phyloP scores from a whole-genome alignment of 768 basidiomycete genomes.

The Leccinum subgranulosum region DNA sequence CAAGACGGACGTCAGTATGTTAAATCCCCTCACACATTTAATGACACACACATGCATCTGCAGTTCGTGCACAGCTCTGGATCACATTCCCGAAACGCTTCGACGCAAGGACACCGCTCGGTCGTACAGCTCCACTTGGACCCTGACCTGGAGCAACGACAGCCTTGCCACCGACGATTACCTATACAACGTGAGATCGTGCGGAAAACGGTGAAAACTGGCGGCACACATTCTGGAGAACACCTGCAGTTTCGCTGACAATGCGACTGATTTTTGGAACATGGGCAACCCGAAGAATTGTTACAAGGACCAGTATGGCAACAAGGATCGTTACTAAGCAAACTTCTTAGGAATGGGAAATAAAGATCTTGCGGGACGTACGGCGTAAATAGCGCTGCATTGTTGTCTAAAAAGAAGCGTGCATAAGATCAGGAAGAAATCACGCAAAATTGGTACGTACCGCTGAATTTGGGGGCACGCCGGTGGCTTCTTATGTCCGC shows the following conservation, averaged over 20 bases:
- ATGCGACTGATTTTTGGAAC: conserved; percentile 46
- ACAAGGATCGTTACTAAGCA: conserved; percentile 47
- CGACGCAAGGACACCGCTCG: conserved; percentile 50
- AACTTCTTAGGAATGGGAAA: background rate
- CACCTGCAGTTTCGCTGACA: conserved; percentile 61
- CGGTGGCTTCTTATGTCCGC: conserved; percentile 7
- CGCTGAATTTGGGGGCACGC: conserved; percentile 16
- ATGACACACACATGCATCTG: conserved; percentile 41
- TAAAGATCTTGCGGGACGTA: conserved; percentile 12
- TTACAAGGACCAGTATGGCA: conserved; percentile 56
- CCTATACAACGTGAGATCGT: conserved; percentile 36
- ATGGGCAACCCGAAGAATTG: conserved; percentile 41
- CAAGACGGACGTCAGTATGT: background rate
- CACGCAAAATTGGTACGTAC: conserved; percentile 8
- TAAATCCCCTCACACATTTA: background rate
- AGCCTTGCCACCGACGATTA: conserved; percentile 53
- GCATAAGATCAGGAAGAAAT: conserved; percentile 3
- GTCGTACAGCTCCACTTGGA: conserved; percentile 34
- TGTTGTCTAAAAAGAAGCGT: conserved; percentile 13
- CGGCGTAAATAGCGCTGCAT: conserved; percentile 20
- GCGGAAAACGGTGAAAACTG: background rate
- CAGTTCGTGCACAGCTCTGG: conserved; percentile 59
- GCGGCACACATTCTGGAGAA: conserved; percentile 42
- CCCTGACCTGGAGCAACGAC: conserved; percentile 40
- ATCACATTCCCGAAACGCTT: conserved; percentile 59